These are phyloP conservation scores for Penicillium ochrochloron DNA, from an alignment of 495 filamentous ascomycete species.

Conservation along the genomic window DNA sequence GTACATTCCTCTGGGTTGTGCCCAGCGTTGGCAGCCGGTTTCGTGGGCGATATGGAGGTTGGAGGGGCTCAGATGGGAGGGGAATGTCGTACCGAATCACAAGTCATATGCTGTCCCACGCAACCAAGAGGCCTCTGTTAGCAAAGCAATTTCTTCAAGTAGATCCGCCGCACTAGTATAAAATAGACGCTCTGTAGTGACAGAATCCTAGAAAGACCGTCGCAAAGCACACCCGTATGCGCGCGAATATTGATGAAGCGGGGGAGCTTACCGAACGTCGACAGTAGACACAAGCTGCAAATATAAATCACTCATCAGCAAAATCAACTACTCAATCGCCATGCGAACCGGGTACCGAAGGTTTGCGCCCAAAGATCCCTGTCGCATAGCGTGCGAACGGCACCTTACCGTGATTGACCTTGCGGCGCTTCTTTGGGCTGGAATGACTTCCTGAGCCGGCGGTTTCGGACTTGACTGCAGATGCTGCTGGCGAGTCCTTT, in stretches of 20 bases:
- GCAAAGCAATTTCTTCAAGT: constrained; percentile 27
- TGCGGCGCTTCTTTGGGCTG: constrained; percentile 93
- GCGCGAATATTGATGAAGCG: constrained; percentile 4
- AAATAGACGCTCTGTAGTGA: background rate
- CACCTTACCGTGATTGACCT: constrained; percentile 96
- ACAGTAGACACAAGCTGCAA: constrained; percentile 96
- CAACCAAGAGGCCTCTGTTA: constrained; percentile 44
- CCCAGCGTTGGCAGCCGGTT: constrained; percentile 24
- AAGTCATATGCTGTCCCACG: constrained; percentile 93
- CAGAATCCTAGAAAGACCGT: constrained; percentile 10
- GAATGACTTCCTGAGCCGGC: constrained; percentile 45
- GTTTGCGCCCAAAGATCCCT: constrained; percentile 36
- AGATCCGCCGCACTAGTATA: background rate
- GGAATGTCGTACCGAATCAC: constrained; percentile 89
- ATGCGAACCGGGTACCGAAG: constrained; percentile 37
- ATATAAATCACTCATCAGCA: constrained; percentile 33
- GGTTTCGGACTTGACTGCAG: constrained; percentile 45
- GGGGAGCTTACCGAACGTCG: constrained; percentile 87
- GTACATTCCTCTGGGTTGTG: constrained; percentile 20
- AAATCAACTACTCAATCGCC: constrained; percentile 32
- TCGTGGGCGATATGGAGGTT: constrained; percentile 24
- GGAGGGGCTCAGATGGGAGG: constrained; percentile 37
- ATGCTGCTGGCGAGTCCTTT: constrained; percentile 39
- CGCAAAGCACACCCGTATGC: constrained; percentile 8
- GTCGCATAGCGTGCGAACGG: constrained; percentile 33